Percentiles rank a stretch among this genome's conserved stretches.
Evolutionary conservation across 2,329 filamentous ascomycete species (phyloP).

Genomic region (Thielaviopsis cerberus): DNA sequence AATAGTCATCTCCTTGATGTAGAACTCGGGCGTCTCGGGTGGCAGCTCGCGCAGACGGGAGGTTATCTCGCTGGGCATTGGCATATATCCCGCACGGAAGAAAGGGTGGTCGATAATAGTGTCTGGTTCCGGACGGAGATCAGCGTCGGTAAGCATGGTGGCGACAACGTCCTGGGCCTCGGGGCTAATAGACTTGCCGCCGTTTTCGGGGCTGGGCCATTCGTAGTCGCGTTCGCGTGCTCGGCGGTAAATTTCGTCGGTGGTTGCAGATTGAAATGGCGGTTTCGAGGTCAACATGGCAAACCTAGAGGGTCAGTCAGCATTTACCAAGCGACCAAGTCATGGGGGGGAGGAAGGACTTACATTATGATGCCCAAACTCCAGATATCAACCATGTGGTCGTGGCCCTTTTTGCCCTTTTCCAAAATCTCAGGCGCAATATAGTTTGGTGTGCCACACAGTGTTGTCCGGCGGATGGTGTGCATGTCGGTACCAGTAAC

Average conservation of each 20-base stretch:
- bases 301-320: slow-evolving; percentile 37
- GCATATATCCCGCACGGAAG: slow-evolving; percentile 61
- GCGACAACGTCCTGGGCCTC: slow-evolving; percentile 66
- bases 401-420: slow-evolving; percentile 84
- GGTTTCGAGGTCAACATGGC: slow-evolving; percentile 93
- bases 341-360: slow-evolving; percentile 19
- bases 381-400: slow-evolving; percentile 97
- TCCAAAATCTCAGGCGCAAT: slow-evolving; percentile 93
- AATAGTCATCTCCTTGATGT: slow-evolving; percentile 27
- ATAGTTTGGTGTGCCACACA: slow-evolving; percentile 96
- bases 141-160: slow-evolving; percentile 55
- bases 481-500: slow-evolving; percentile 82
- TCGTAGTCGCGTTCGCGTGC: slow-evolving; percentile 56
- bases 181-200: slow-evolving; percentile 46
- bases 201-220: slow-evolving; percentile 51
- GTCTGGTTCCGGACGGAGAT: slow-evolving; percentile 57
- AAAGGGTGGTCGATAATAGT: slow-evolving; percentile 63
- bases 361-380: slow-evolving; percentile 92
- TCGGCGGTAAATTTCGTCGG: slow-evolving; percentile 66
- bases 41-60: slow-evolving; percentile 35
- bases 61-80: slow-evolving; percentile 39
- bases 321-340: background rate
- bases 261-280: slow-evolving; percentile 82
- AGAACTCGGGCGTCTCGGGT: slow-evolving; percentile 40
- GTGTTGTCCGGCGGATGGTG: slow-evolving; percentile 67